These are phyloP conservation scores for Exophiala lecanii-corni DNA, from an alignment of 2,329 filamentous ascomycete species.

Conservation along the genomic window DNA sequence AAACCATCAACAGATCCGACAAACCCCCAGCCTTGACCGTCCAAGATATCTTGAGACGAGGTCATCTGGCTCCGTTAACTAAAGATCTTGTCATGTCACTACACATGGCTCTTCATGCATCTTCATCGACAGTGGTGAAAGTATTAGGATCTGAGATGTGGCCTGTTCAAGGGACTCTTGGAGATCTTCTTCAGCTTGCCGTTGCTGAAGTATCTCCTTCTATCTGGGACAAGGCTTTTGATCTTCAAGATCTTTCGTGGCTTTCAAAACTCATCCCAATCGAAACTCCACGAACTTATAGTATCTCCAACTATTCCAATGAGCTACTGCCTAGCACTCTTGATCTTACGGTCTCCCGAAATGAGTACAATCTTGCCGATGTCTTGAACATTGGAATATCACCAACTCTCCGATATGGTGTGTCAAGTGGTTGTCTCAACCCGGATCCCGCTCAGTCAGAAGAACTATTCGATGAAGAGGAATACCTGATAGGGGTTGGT, in stretches of 20 bases:
- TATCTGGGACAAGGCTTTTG: slow-evolving; percentile 15
- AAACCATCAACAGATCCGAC: slow-evolving; percentile 1
- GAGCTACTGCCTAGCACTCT: slow-evolving; percentile 14
- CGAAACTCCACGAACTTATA: slow-evolving; percentile 13
- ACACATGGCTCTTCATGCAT: slow-evolving; percentile 13
- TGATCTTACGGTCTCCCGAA: slow-evolving; percentile 13
- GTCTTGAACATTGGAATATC: slow-evolving; percentile 5
- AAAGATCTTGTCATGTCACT: slow-evolving; percentile 12
- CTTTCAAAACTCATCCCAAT: slow-evolving; percentile 14
- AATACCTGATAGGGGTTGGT: slow-evolving; percentile 14
- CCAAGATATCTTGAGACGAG: slow-evolving; percentile 14
- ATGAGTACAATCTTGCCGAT: slow-evolving; percentile 5
- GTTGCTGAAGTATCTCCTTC: slow-evolving; percentile 14
- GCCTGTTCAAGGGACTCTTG: slow-evolving; percentile 16
- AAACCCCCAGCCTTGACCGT: slow-evolving; percentile 8
- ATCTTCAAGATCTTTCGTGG: slow-evolving; percentile 15
- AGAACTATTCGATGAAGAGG: slow-evolving; percentile 14
- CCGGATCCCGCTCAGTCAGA: slow-evolving; percentile 8
- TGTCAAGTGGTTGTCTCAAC: slow-evolving; percentile 15
- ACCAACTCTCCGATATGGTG: slow-evolving; percentile 5
- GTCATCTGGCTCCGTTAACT: slow-evolving; percentile 15
- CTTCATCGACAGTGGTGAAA: slow-evolving; percentile 12
- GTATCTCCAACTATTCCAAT: slow-evolving; percentile 16
- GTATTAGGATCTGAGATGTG: slow-evolving; percentile 14
- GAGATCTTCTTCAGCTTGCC: slow-evolving; percentile 16